Conservation (phyloP, 176 grass and related monocot species). For the Cenchrus americanus region DNA sequence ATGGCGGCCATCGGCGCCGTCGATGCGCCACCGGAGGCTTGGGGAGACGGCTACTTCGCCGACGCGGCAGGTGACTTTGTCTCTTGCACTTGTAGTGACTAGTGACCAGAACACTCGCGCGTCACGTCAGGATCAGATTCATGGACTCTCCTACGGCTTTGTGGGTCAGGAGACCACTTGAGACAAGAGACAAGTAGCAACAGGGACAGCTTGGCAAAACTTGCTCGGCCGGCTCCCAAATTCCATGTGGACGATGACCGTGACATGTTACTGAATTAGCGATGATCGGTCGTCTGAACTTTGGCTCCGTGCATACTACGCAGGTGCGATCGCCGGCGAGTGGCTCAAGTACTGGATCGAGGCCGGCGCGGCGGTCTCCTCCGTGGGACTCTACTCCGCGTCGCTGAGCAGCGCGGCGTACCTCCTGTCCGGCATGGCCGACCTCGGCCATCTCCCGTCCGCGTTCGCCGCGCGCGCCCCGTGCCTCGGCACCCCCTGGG, state of each 20-base stretch:
- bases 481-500: constrained; percentile 73
- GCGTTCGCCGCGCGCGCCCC: constrained; percentile 49
- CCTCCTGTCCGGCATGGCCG: constrained; percentile 88
- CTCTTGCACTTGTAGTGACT: not conserved
- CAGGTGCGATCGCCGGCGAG: constrained; percentile 66
- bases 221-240: not conserved
- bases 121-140: constrained; percentile 10
- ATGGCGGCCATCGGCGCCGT: constrained; percentile 63
- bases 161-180: not conserved
- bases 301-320: not conserved
- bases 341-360: constrained; percentile 95
- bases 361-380: constrained; percentile 74
- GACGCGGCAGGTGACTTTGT: constrained; percentile 63
- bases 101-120: not conserved
- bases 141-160: not conserved
- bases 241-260: not conserved
- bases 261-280: not conserved
- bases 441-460: constrained; percentile 66
- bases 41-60: constrained; percentile 82
- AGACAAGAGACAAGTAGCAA: too few relatives aligned
- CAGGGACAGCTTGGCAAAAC: constrained; percentile 6
- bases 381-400: constrained; percentile 77
- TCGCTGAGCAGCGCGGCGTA: constrained; percentile 73
- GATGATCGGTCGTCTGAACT: not conserved
- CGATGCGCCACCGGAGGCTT: constrained; percentile 55